phyloP scores from a whole-genome alignment of 805 yeast genomes.

The Candida piceae region DNA sequence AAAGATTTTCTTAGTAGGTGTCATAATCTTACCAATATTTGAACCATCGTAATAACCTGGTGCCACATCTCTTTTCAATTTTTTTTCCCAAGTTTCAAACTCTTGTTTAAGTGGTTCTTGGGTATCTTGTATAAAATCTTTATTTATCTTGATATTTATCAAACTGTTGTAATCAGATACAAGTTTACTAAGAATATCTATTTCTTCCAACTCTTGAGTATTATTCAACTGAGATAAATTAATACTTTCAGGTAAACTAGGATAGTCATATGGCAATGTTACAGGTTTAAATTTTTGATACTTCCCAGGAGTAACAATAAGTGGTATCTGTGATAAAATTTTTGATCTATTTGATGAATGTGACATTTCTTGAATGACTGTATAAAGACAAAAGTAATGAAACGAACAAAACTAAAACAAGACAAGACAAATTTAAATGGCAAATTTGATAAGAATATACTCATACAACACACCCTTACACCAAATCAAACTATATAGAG shows the following conservation, averaged over 20 bases:
- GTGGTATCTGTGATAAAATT: constrained; percentile 25
- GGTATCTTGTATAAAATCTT: background rate
- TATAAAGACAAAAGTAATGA: background rate
- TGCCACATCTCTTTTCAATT: constrained; percentile 13
- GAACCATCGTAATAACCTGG: constrained; percentile 28
- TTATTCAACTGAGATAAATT: too few species aligned
- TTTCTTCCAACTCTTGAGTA: too few species aligned
- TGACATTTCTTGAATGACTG: background rate
- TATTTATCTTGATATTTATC: background rate
- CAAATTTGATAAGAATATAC: too few species aligned
- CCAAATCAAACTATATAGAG: too few species aligned
- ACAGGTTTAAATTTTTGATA: constrained; percentile 20
- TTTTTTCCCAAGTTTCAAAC: constrained; percentile 21
- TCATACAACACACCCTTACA: too few species aligned
- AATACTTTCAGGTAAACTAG: constrained; percentile 11
- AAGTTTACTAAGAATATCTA: constrained; percentile 1
- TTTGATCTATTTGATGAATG: constrained; percentile 9
- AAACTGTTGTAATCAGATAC: constrained; percentile 3
- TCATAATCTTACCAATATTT: constrained; percentile 18
- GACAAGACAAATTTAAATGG: too few species aligned
- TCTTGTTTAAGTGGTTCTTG: background rate
- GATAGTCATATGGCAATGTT: constrained; percentile 23
- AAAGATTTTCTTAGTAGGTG: constrained; percentile 22
- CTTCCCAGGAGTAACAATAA: constrained; percentile 23
- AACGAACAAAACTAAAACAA: too few species aligned